Evolutionary conservation across 176 grass and related monocot genomes (phyloP), one percentile per base, ranked within the genome.

Genomic region (Luzula sylvatica): DNA sequence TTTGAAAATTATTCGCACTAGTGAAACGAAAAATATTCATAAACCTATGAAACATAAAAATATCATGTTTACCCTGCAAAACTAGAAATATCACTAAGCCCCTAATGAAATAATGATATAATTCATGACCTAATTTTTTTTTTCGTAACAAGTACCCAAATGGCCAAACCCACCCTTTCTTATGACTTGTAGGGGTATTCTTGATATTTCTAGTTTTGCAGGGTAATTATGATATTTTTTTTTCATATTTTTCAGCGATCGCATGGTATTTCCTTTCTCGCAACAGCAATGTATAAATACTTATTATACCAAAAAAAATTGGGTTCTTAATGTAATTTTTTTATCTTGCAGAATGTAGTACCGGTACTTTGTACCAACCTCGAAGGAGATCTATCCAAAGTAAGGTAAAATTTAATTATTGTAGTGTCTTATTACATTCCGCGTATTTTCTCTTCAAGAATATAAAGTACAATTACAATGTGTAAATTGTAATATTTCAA

Each of bases 291-390:
- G n/a, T n/a, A n/a, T n/a, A n/a, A n/a, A n/a, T n/a, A n/a, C n/a
- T n/a, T n/a, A n/a, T n/a, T n/a, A n/a, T n/a, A n/a, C n/a, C n/a
- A n/a, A n/a, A n/a, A n/a, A n/a, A n/a, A n/a, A n/a, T n/a, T n/a
- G n/a, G n/a, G 30, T 1, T 35, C 9, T 35, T 35, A 0, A 35
- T 35, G 9, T 35, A 35, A 35, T 7, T 35, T 58, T 18, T 28
- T 77, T n/a, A 40, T 20, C 59, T 72, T 29, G 54, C 79, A 95
- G 88, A 95, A 95, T 72, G 88, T 95, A 26, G 83, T 95, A 65
- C 88, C 88, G 21, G 83, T 95, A 50, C 51, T 95, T 23, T 84
- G 88, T 63, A 95, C 88, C 72, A 83, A 87, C 55, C 81, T 95
- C 71, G 88, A 95, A 51, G 88, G 88, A 11, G 72, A 87, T 66